Conservation (phyloP, 805 yeast genomes). For the Pichia sporocuriosa region DNA sequence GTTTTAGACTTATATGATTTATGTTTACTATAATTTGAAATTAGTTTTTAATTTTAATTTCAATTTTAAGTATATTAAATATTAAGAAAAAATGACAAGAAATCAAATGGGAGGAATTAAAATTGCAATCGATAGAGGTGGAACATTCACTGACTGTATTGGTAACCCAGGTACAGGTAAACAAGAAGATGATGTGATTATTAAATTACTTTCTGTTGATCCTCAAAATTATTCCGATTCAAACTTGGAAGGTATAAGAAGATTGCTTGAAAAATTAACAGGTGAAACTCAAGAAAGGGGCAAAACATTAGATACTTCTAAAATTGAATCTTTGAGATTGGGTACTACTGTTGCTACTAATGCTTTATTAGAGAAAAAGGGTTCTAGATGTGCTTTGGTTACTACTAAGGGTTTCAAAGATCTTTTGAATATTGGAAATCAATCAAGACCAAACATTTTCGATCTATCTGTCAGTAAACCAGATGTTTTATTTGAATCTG, state of each 20-base stretch:
- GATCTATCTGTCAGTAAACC: constrained; percentile 72
- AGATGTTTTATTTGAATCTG: constrained; percentile 63
- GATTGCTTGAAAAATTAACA: constrained; percentile 59
- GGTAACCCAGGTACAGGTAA: constrained; percentile 45
- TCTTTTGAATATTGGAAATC: constrained; percentile 78
- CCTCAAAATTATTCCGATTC: constrained; percentile 87
- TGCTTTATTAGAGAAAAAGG: constrained; percentile 88
- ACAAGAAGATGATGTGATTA: constrained; percentile 51
- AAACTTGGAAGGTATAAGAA: constrained; percentile 83
- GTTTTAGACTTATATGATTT: too few species aligned
- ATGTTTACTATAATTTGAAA: too few species aligned
- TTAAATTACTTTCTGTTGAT: constrained; percentile 82
- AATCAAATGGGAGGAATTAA: constrained; percentile 1
- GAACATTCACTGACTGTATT: constrained; percentile 82
- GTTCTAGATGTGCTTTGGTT: constrained; percentile 77
- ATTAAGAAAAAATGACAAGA: neutral
- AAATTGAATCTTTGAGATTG: constrained; percentile 68
- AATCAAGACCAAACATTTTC: constrained; percentile 84
- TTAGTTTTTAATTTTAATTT: too few species aligned
- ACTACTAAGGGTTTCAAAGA: constrained; percentile 89
- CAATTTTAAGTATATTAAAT: too few species aligned
- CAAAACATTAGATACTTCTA: constrained; percentile 51
- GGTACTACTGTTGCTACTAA: constrained; percentile 97
- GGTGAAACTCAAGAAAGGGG: constrained; percentile 51
- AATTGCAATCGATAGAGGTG: constrained; percentile 47